phyloP scores from a whole-genome alignment of 2,329 filamentous ascomycete species.

The Chaetomium sp. region DNA sequence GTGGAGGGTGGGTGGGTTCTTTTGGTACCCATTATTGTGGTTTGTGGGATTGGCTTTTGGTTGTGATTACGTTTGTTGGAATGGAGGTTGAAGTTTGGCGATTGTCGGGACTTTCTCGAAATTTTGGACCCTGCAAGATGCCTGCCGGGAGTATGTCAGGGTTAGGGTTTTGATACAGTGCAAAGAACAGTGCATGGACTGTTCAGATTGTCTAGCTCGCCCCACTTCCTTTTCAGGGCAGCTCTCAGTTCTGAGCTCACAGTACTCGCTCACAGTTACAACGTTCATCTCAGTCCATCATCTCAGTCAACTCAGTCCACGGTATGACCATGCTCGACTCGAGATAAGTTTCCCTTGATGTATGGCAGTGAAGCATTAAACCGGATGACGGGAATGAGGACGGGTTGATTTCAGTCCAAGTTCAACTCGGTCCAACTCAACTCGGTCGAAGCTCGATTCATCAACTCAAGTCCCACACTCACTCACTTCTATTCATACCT shows the following conservation, averaged over 20 bases:
- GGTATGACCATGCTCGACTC: no score
- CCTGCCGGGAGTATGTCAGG: constrained; percentile 9
- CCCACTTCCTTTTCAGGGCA: no score
- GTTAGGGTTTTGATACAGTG: constrained; percentile 15
- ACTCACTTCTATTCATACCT: not conserved
- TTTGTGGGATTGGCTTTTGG: not conserved
- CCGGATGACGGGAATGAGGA: not conserved
- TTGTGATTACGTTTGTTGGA: not conserved
- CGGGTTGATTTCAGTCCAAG: not conserved
- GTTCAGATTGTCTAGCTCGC: no score
- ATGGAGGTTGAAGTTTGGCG: no score
- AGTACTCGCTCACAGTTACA: no score
- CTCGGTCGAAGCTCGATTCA: no score
- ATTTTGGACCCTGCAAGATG: constrained; percentile 6
- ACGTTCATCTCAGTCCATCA: not conserved
- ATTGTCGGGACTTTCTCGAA: not conserved
- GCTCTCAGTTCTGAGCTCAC: no score
- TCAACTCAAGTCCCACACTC: no score
- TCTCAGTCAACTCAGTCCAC: not conserved
- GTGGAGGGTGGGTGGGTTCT: constrained; percentile 24
- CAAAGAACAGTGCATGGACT: not conserved
- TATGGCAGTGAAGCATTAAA: no score
- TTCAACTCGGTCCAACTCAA: no score
- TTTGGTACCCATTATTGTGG: constrained; percentile 27
- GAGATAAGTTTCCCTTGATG: no score